Base-by-base conservation (phyloP, 768 basidiomycete genomes). In the Podaxis sp. region DNA sequence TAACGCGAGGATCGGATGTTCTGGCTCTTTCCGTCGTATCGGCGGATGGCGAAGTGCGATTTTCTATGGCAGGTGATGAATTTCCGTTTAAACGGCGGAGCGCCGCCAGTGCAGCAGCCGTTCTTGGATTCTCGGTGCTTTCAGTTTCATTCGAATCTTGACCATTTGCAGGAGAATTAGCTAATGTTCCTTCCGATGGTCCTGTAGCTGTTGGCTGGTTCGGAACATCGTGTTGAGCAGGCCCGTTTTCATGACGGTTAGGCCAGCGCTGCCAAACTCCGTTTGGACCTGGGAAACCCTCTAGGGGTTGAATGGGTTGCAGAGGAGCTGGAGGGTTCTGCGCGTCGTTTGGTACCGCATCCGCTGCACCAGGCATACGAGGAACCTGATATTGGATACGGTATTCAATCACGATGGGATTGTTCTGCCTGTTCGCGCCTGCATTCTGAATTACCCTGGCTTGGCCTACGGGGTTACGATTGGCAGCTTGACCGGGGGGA, bases 241-340 rank as follows among this genome's bases (percentile, higher is more conserved):
- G 52, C 22, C 36, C 37, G 46, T 60, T 51, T 41, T 65, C 75
- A 6, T 68, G 76, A 56, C 76, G 77, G 36, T 73, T 71, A 46
- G 81, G 82, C 88, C 88, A 90, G 24, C 80, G 82, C 60, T 85
- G 85, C 86, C 87, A 90, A n/a, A 74, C 79, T 20, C 83, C 84
- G 38, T 81, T 82, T 8, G 87, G 88, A 8, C 87, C 88, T 41
- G 80, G 77, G 66, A 90, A 89, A 12, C 89, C 88, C 62, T 77
- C 68, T 65, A 85, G 87, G 33, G 78, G 80, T 1, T 87, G 89
- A 4, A 84, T 74, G 3, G 79, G 80, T 49, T 77, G 80, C 26
- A 77, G 75, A 26, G 70, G 71, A 28, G 68, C 71, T 57, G 70
- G 77, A 49, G 66, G 65, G 62, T 67, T 71, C 56, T 73, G 78